These are phyloP conservation scores for Echeveria elegans DNA, from an alignment of 164 flowering plant genomes.

Conservation along the genomic window DNA sequence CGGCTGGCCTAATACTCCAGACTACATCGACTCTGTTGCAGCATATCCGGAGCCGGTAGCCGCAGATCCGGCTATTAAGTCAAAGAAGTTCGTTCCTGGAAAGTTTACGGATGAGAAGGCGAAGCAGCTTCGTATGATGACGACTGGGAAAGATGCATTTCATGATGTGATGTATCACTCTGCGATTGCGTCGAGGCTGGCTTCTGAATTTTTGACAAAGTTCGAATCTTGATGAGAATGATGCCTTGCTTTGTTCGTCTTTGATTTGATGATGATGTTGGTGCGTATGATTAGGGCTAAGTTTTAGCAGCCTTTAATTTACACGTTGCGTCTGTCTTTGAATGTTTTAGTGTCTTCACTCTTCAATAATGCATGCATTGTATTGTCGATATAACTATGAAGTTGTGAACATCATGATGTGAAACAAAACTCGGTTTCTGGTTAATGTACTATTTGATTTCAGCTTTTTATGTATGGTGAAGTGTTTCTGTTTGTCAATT, in stretches of 20 bases:
- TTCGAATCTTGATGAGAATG: background rate
- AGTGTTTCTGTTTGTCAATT: background rate
- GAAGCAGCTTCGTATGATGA: constrained; percentile 27
- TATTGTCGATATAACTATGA: background rate
- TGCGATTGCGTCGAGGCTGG: constrained; percentile 36
- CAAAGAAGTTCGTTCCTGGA: constrained; percentile 20
- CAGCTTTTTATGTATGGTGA: background rate
- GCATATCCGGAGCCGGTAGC: background rate
- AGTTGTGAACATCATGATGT: background rate
- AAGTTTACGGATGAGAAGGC: constrained; percentile 40
- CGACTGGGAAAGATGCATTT: constrained; percentile 20
- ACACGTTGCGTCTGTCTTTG: too few relatives aligned
- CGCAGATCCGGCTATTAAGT: background rate
- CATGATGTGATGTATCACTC: constrained; percentile 38
- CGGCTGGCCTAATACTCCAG: constrained; percentile 30
- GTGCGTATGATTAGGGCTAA: background rate
- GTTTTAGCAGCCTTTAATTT: background rate
- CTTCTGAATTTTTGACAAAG: constrained; percentile 17
- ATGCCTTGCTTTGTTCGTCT: background rate
- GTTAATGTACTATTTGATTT: background rate
- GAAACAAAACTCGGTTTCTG: background rate
- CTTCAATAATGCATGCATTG: background rate
- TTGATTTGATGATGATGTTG: background rate
- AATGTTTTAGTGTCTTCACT: background rate
- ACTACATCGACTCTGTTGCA: constrained; percentile 14